Conservation (phyloP, 129 eudicot genomes). For the Chrysanthemum makinoi region DNA sequence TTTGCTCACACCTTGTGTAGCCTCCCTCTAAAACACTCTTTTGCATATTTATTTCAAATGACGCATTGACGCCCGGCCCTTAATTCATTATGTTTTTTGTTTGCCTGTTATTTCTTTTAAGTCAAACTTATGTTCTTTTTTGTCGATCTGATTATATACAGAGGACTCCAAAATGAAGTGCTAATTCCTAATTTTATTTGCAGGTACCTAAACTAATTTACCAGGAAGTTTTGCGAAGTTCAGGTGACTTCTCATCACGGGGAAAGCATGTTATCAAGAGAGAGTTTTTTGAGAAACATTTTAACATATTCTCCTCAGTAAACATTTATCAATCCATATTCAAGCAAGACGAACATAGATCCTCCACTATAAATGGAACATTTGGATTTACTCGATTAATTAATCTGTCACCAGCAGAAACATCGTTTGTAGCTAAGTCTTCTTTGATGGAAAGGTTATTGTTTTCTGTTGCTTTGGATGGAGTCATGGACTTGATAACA, state of each 20-base stretch:
- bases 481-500: conserved; percentile 48
- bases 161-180: not conserved
- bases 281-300: conserved; percentile 52
- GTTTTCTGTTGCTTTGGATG: conserved; percentile 57
- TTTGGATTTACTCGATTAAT: conserved; percentile 79
- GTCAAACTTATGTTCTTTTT: not conserved
- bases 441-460: conserved; percentile 79
- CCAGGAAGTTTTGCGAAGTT: conserved; percentile 49
- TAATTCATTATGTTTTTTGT: no score
- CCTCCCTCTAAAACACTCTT: no score
- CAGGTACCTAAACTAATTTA: conserved; percentile 86
- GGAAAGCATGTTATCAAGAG: conserved; percentile 39
- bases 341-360: conserved; percentile 29
- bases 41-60: no score
- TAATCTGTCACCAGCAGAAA: conserved; percentile 81
- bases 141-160: not conserved
- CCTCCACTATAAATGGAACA: conserved; percentile 42
- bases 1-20: no score
- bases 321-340: conserved; percentile 57
- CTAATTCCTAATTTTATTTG: conserved; percentile 9
- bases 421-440: conserved; percentile 61
- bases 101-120: no score
- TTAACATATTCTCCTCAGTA: conserved; percentile 72
- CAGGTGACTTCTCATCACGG: conserved; percentile 38
- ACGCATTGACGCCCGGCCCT: not conserved